Evolutionary conservation across 768 basidiomycete genomes (phyloP).

Genomic region (Leccinum ochraceum): DNA sequence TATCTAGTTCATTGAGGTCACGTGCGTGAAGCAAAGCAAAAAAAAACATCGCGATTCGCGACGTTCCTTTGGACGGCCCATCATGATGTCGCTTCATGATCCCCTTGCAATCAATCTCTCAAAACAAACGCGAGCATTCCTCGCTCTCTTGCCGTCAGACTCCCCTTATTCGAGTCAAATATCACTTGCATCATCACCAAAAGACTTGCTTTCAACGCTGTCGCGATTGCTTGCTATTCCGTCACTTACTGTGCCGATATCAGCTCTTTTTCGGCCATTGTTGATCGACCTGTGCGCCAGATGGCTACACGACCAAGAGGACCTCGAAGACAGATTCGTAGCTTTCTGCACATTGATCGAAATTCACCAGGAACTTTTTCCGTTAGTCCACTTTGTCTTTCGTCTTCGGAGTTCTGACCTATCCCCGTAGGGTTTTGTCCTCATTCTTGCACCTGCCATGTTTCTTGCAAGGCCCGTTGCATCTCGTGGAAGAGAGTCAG

Average conservation of each 20-base stretch:
- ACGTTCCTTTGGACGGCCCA: not conserved
- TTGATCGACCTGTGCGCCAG: conserved; percentile 77
- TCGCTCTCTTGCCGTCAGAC: conserved; percentile 43
- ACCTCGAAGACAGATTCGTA: conserved; percentile 51
- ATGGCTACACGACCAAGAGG: conserved; percentile 65
- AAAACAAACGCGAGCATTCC: conserved; percentile 51
- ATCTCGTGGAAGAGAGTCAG: conserved; percentile 38
- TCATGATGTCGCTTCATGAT: conserved; percentile 18
- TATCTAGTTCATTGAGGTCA: conserved; percentile 3
- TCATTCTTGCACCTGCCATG: conserved; percentile 45
- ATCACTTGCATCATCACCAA: conserved; percentile 39
- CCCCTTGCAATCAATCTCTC: conserved; percentile 60
- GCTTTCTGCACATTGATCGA: conserved; percentile 67
- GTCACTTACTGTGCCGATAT: conserved; percentile 61
- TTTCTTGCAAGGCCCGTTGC: conserved; percentile 56
- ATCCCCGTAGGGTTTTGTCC: conserved; percentile 51
- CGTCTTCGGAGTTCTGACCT: conserved; percentile 4
- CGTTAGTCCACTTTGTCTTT: conserved; percentile 45
- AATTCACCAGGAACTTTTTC: conserved; percentile 69
- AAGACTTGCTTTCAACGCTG: conserved; percentile 51
- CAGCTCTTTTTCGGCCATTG: conserved; percentile 72
- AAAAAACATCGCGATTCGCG: not conserved
- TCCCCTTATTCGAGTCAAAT: conserved; percentile 43
- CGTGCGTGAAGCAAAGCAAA: too few species aligned
- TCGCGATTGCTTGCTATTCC: conserved; percentile 63